phyloP scores from a whole-genome alignment of 2,329 filamentous ascomycete genomes.

The Colletotrichum cereale region DNA sequence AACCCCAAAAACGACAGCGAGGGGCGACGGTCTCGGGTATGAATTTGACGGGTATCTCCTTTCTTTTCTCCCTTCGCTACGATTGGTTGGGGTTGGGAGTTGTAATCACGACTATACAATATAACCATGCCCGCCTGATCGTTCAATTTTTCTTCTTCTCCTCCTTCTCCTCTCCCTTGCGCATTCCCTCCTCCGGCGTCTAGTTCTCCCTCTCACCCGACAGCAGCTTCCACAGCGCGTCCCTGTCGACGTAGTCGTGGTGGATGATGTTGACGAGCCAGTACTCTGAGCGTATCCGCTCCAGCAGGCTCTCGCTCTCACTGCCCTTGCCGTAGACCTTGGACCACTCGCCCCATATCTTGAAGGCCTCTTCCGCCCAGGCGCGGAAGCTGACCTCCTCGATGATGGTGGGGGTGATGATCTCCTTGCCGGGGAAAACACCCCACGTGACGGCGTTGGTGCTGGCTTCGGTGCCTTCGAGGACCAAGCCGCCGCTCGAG shows the following conservation, averaged over 20 bases:
- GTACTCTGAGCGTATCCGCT: conserved; percentile 73
- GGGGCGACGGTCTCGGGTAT: not conserved
- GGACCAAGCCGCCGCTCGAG: conserved; percentile 52
- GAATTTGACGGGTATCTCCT: conserved; percentile 32
- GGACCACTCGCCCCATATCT: conserved; percentile 95
- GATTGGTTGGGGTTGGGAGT: not conserved
- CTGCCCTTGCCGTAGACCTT: conserved; percentile 84
- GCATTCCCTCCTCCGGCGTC: not conserved
- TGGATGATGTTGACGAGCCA: conserved; percentile 95
- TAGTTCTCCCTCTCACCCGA: conserved; percentile 49
- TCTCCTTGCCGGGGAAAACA: conserved; percentile 94
- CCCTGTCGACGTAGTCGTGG: conserved; percentile 78
- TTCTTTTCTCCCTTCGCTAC: conserved; percentile 4
- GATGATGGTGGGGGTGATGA: conserved; percentile 95
- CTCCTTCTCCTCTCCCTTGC: not conserved
- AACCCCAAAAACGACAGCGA: not conserved
- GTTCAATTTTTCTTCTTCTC: not conserved
- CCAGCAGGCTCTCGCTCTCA: conserved; percentile 78
- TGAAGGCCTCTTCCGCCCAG: conserved; percentile 96
- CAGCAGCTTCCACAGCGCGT: conserved; percentile 80
- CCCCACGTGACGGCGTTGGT: conserved; percentile 99
- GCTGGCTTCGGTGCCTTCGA: conserved; percentile 57
- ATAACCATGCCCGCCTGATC: not conserved
- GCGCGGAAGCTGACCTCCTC: conserved; percentile 94
- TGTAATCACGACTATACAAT: not conserved